Evolutionary conservation across 2,329 filamentous ascomycete species (phyloP).

Genomic region (Calonectria crousiana): DNA sequence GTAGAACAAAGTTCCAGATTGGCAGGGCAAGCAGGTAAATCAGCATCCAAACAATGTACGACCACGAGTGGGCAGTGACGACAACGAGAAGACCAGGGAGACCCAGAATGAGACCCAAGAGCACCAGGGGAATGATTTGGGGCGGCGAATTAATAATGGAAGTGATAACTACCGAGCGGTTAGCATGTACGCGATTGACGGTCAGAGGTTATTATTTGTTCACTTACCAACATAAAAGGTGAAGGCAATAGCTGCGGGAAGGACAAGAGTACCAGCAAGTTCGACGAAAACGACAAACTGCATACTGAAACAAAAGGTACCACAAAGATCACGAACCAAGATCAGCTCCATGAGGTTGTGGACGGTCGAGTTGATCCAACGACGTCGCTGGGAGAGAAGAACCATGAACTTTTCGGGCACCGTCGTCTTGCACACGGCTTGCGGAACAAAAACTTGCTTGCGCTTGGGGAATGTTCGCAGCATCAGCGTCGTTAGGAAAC

Average conservation of each 20-base stretch:
- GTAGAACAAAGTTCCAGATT: slow-evolving; percentile 97
- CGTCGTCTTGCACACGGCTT: slow-evolving; percentile 98
- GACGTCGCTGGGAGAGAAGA: slow-evolving; percentile 90
- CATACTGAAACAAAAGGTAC: slow-evolving; percentile 99
- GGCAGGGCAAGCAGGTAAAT: slow-evolving; percentile 95
- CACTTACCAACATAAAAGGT: slow-evolving; percentile 93
- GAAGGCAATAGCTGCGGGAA: slow-evolving; percentile 96
- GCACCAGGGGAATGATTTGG: slow-evolving; percentile 90
- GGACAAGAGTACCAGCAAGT: slow-evolving; percentile 90
- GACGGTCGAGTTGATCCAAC: slow-evolving; percentile 99
- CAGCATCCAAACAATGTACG: slow-evolving; percentile 96
- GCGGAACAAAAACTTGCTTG: slow-evolving; percentile 98
- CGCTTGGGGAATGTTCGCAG: slow-evolving; percentile 98
- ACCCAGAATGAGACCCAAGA: slow-evolving; percentile 91
- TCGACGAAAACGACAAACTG: slow-evolving; percentile 98
- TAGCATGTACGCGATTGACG: neutral
- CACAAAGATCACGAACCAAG: slow-evolving; percentile 93
- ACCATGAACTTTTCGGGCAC: slow-evolving; percentile 95
- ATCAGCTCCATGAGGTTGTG: slow-evolving; percentile 99
- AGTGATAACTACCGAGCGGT: slow-evolving; percentile 73
- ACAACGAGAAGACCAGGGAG: slow-evolving; percentile 92
- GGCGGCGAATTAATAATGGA: slow-evolving; percentile 83
- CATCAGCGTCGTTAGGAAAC: slow-evolving; percentile 97
- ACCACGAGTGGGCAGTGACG: slow-evolving; percentile 90
- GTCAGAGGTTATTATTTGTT: neutral